phyloP scores from a whole-genome alignment of 2,329 filamentous ascomycete genomes.

The Cercospora canescens region DNA sequence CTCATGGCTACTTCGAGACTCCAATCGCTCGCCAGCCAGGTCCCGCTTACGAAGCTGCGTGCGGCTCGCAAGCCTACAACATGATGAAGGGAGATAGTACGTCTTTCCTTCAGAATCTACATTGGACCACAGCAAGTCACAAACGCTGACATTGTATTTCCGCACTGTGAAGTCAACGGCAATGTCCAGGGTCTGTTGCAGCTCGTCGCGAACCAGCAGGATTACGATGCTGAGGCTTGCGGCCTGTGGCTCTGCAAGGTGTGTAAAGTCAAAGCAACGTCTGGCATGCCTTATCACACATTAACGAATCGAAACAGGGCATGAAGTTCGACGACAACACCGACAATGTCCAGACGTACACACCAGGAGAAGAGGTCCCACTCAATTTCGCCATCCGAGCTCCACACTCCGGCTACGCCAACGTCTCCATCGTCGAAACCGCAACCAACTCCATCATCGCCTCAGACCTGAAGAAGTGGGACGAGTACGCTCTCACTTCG shows the following conservation, averaged over 20 bases:
- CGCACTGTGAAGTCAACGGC: conserved; percentile 42
- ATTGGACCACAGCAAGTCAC: not conserved
- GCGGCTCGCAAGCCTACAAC: conserved; percentile 56
- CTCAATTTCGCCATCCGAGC: conserved; percentile 51
- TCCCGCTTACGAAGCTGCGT: conserved; percentile 52
- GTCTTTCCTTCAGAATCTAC: not conserved
- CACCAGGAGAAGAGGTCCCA: conserved; percentile 49
- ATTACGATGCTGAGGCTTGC: conserved; percentile 29
- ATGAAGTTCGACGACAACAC: conserved; percentile 59
- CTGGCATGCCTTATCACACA: not conserved
- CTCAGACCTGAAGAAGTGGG: conserved; percentile 55
- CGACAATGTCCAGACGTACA: conserved; percentile 54
- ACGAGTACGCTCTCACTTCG: conserved; percentile 54
- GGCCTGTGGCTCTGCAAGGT: conserved; percentile 42
- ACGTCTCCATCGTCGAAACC: conserved; percentile 60
- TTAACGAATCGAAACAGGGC: conserved; percentile 43
- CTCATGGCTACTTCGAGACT: conserved; percentile 54
- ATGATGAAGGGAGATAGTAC: conserved; percentile 52
- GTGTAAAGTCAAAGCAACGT: conserved; percentile 34
- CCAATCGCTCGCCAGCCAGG: conserved; percentile 54
- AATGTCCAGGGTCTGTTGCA: conserved; percentile 59
- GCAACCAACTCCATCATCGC: conserved; percentile 55
- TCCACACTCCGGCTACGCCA: conserved; percentile 57
- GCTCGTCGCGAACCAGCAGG: conserved; percentile 38
- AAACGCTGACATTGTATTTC: not conserved